These are phyloP conservation scores for Eleusine coracana DNA, from an alignment of 176 grass and related monocot species.

Conservation along the genomic window DNA sequence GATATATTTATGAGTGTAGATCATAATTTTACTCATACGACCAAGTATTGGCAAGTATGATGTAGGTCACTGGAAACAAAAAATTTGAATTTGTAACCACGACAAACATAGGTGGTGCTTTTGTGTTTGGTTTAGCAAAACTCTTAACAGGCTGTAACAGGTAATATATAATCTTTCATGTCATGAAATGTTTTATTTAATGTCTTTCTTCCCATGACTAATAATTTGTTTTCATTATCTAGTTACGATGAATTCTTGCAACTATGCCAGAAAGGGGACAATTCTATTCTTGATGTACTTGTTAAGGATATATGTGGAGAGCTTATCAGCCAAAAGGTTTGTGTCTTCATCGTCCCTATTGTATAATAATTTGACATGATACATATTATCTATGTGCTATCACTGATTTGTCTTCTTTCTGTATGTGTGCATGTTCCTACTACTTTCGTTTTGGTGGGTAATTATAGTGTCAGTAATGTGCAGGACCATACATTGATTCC, in stretches of 20 bases:
- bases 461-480: too few species aligned
- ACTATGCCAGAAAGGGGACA: constrained; percentile 93
- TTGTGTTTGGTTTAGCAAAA: constrained; percentile 94
- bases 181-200: constrained; percentile 22
- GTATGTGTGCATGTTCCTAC: too few species aligned
- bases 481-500: too few species aligned
- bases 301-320: constrained; percentile 98
- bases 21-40: constrained; percentile 37
- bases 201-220: constrained; percentile 17
- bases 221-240: constrained; percentile 51
- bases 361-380: background rate
- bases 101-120: constrained; percentile 90
- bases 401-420: background rate
- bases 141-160: constrained; percentile 93
- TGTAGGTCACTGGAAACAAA: constrained; percentile 81
- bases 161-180: constrained; percentile 38
- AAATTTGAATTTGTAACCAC: constrained; percentile 95
- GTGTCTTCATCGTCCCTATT: constrained; percentile 23
- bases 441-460: too few species aligned
- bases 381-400: background rate
- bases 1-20: constrained; percentile 22
- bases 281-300: constrained; percentile 91
- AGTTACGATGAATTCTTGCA: constrained; percentile 99
- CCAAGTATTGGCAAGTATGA: constrained; percentile 41
- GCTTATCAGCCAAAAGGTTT: constrained; percentile 87